Evolutionary conservation across 345 rosid species (phyloP), one percentile per base, ranked within the genome.

Genomic region (Litchi chinensis): DNA sequence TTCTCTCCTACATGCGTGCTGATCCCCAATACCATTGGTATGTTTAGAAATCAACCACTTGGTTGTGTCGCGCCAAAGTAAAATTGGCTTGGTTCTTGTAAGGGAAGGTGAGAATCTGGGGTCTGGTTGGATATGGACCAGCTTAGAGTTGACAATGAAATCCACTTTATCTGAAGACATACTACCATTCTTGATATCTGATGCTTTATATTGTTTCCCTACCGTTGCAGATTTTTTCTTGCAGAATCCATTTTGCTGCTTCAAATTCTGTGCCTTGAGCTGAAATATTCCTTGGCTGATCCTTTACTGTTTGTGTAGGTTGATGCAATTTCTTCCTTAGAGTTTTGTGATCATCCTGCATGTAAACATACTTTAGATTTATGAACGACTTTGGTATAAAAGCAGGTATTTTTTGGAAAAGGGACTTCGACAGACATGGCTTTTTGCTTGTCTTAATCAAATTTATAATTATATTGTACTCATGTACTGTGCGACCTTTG

Each of bases 141-240:
- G 78, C 67, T 52, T 70, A 73, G 73, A 19, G 76, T 62, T 80
- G 79, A 41, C 37, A 74, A 62, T 83, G 56, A 32, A 78, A 37
- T 19, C 78, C 68, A 76, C 73, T 62, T 80, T 78, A 32, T 77
- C 37, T 69, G 44, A 79, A 76, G 73, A 46, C 72, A 71, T 56
- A n/a, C 75, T 75, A 71, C 46, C 81, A 32, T 66, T 69, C 81
- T 22, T 62, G 76, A 56, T 76, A 68, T 83, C 87, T 90, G 88
- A 83, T 81, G 81, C 54, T 76, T 73, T 81, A 78, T 80, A 76
- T 78, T 80, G 75, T 80, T 86, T 87, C 84, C 75, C 75, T 82
- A 81, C 78, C 78, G 77, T 85, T 85, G 85, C 87, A 86, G 86
- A 88, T 88, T 82, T 82, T 21, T 83, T 82, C 70, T 86, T n/a